These are phyloP conservation scores for Stropharia rugosoannulata DNA, from an alignment of 768 basidiomycete genomes.

Conservation along the genomic window DNA sequence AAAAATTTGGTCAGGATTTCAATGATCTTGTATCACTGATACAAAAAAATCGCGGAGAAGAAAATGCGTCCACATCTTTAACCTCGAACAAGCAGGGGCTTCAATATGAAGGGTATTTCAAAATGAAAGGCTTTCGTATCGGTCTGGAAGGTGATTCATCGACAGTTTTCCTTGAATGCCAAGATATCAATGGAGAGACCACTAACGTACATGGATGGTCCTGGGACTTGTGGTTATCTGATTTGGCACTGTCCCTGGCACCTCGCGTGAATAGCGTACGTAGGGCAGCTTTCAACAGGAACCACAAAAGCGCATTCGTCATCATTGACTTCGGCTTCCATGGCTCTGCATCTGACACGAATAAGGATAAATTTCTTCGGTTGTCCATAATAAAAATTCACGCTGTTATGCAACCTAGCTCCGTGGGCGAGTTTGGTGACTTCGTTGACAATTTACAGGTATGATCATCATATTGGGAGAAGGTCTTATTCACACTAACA, in stretches of 20 bases:
- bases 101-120: slow-evolving; percentile 52
- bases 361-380: slow-evolving; percentile 38
- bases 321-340: slow-evolving; percentile 67
- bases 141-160: slow-evolving; percentile 76
- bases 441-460: slow-evolving; percentile 86
- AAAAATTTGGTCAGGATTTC: slow-evolving; percentile 89
- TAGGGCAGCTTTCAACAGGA: slow-evolving; percentile 49
- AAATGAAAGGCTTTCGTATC: slow-evolving; percentile 78
- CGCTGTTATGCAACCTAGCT: slow-evolving; percentile 93
- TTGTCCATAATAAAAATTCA: slow-evolving; percentile 75
- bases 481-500: not conserved
- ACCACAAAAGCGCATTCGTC: slow-evolving; percentile 79
- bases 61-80: slow-evolving; percentile 16
- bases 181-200: slow-evolving; percentile 66
- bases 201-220: slow-evolving; percentile 42
- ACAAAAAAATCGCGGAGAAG: slow-evolving; percentile 50
- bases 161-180: slow-evolving; percentile 72
- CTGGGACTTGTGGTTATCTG: slow-evolving; percentile 73
- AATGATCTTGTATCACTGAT: slow-evolving; percentile 73
- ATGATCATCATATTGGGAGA: slow-evolving; percentile 8
- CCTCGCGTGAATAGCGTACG: slow-evolving; percentile 44
- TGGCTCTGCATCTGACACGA: slow-evolving; percentile 26
- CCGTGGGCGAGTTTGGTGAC: slow-evolving; percentile 88
- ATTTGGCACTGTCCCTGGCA: slow-evolving; percentile 82
- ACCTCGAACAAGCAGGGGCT: slow-evolving; percentile 12